phyloP scores from a whole-genome alignment of 495 filamentous ascomycete species.

The Aspergillus taichungensis region DNA sequence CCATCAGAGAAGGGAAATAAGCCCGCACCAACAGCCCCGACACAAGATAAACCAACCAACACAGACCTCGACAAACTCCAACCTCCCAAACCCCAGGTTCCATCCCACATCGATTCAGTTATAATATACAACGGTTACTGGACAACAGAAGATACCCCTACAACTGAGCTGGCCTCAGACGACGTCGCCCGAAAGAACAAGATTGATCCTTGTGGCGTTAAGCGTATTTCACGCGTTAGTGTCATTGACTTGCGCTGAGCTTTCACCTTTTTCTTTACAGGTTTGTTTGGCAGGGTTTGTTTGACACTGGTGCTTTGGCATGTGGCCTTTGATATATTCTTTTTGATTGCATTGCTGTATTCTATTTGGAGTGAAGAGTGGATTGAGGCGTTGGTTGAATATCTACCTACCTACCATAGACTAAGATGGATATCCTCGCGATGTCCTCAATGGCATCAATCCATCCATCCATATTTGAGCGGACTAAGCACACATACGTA shows the following conservation, averaged over 20 bases:
- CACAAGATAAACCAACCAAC: background rate
- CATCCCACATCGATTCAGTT: conserved; percentile 22
- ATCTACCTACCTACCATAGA: no score
- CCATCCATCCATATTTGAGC: no score
- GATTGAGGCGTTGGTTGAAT: background rate
- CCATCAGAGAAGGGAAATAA: no score
- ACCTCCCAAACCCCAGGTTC: background rate
- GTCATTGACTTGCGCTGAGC: conserved; percentile 27
- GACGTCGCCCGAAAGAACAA: conserved; percentile 16
- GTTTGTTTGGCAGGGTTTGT: no score
- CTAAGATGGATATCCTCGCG: no score
- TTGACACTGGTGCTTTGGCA: background rate
- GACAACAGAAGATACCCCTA: conserved; percentile 15
- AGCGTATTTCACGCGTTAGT: conserved; percentile 29
- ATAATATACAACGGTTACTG: conserved; percentile 26
- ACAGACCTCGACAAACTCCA: background rate
- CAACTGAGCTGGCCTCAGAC: conserved; percentile 1
- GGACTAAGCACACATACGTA: no score
- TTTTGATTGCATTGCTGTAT: background rate
- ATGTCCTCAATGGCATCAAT: no score
- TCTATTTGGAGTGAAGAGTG: background rate
- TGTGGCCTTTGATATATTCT: background rate
- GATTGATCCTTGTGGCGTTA: no score
- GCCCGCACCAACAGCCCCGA: background rate
- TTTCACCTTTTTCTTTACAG: background rate